A percentile compares a stretch with the other conserved stretches of the same genome.
Evolutionary conservation across 2,329 filamentous ascomycete species (phyloP).

Genomic region (Sclerotinia nivalis): DNA sequence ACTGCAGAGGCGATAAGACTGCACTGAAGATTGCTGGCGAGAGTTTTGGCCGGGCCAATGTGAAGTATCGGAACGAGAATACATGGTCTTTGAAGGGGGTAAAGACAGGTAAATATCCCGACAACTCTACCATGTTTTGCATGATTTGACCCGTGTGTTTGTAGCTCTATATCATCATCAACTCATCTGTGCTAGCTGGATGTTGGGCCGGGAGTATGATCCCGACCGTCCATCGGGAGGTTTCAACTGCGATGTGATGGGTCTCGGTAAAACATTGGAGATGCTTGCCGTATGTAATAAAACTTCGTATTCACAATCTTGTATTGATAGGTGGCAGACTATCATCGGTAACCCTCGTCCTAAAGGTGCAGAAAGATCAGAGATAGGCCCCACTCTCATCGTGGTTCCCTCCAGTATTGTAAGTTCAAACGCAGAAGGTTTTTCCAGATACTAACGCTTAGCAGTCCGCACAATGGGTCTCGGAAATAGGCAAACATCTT

Average conservation of each 20-base stretch:
- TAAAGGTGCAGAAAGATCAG: background rate
- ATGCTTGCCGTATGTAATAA: background rate
- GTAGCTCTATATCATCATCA: constrained; percentile 7
- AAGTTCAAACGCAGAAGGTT: background rate
- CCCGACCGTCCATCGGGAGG: constrained; percentile 1
- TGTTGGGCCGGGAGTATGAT: constrained; percentile 5
- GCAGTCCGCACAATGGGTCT: background rate
- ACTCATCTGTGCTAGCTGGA: background rate
- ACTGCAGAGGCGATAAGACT: constrained; percentile 12
- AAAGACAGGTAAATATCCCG: background rate
- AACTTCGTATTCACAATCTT: background rate
- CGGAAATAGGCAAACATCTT: constrained; percentile 3
- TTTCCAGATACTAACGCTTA: background rate
- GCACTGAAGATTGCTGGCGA: constrained; percentile 10
- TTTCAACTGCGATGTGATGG: constrained; percentile 14
- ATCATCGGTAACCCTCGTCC: constrained; percentile 16
- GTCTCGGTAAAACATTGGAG: constrained; percentile 10
- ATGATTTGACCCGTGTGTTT: background rate
- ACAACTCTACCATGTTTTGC: background rate
- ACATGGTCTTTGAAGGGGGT: background rate
- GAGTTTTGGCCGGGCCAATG: constrained; percentile 4
- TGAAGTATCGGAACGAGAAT: background rate
- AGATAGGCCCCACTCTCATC: constrained; percentile 1
- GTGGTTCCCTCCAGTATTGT: constrained; percentile 3
- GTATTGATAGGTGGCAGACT: background rate